Evolutionary conservation across 2,329 filamentous ascomycete genomes (phyloP).

Genomic region (Microcyclospora tardicrescens): DNA sequence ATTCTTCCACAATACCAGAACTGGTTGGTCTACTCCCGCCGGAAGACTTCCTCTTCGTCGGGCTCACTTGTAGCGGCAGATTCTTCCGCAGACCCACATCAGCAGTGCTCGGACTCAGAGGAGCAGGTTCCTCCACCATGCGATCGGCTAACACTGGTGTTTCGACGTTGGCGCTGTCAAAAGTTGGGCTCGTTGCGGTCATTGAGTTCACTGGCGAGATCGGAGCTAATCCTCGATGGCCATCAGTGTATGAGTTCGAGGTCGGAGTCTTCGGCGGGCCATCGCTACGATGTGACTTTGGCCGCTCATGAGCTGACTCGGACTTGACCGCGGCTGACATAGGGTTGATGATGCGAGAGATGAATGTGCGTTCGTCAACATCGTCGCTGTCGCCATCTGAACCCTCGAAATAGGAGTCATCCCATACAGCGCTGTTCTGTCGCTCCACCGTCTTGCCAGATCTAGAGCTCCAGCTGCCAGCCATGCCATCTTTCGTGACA

Average conservation of each 20-base stretch:
- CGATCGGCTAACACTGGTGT: constrained; percentile 9
- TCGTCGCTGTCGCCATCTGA: constrained; percentile 34
- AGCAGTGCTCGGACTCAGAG: constrained; percentile 8
- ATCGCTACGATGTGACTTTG: not conserved
- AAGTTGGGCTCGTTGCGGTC: constrained; percentile 3
- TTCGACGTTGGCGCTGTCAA: constrained; percentile 8
- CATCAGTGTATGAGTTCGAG: constrained; percentile 13
- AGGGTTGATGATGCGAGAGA: constrained; percentile 17
- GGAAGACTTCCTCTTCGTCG: too few relatives aligned
- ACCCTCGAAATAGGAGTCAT: constrained; percentile 36
- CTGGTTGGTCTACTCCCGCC: too few relatives aligned
- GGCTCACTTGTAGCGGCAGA: constrained; percentile 6
- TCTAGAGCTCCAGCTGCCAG: constrained; percentile 13
- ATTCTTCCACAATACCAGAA: too few relatives aligned
- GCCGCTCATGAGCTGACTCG: constrained; percentile 7
- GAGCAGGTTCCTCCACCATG: constrained; percentile 16
- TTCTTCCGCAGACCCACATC: constrained; percentile 20
- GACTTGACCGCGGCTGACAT: constrained; percentile 12
- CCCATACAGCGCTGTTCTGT: constrained; percentile 27
- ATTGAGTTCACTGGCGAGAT: constrained; percentile 5
- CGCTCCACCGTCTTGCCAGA: constrained; percentile 4
- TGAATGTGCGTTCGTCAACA: constrained; percentile 21
- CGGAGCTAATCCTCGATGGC: constrained; percentile 27
- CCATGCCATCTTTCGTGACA: constrained; percentile 18
- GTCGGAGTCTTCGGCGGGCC: not conserved